phyloP scores from a whole-genome alignment of 2,329 filamentous ascomycete genomes.

The Tolypocladium guangdongense region DNA sequence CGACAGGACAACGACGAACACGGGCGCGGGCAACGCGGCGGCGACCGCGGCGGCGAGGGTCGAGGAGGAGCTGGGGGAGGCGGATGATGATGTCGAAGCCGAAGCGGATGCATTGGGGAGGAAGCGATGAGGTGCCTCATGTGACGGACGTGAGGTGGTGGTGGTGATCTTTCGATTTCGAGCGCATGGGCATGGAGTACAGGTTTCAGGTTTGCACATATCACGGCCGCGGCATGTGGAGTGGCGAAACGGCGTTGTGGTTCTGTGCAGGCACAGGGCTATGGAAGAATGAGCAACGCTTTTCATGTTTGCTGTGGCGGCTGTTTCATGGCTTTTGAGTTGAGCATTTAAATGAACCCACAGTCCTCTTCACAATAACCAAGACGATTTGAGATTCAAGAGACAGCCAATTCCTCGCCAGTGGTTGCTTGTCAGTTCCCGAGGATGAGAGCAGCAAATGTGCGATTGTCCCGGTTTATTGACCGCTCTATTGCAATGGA shows the following conservation, averaged over 20 bases:
- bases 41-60: constrained; percentile 15
- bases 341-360: not conserved
- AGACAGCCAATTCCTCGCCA: too few species aligned
- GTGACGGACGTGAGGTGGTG: not conserved
- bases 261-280: too few species aligned
- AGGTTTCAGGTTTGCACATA: not conserved
- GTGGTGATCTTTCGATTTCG: not conserved
- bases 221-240: not conserved
- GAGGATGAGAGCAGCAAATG: not conserved
- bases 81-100: constrained; percentile 37
- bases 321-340: not conserved
- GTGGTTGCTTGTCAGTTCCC: too few species aligned
- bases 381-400: not conserved
- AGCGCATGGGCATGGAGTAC: not conserved
- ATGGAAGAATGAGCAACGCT: not conserved
- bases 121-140: constrained; percentile 19
- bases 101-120: constrained; percentile 29
- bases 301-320: not conserved
- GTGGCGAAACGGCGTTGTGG: not conserved
- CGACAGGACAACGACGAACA: constrained; percentile 4
- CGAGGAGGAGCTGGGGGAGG: constrained; percentile 42
- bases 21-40: not conserved
- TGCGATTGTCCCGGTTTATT: not conserved
- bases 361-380: not conserved
- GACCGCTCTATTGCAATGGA: too few species aligned